Base-by-base conservation (phyloP, 306 rosid species). In the Citrullus mucosospermus region DNA sequence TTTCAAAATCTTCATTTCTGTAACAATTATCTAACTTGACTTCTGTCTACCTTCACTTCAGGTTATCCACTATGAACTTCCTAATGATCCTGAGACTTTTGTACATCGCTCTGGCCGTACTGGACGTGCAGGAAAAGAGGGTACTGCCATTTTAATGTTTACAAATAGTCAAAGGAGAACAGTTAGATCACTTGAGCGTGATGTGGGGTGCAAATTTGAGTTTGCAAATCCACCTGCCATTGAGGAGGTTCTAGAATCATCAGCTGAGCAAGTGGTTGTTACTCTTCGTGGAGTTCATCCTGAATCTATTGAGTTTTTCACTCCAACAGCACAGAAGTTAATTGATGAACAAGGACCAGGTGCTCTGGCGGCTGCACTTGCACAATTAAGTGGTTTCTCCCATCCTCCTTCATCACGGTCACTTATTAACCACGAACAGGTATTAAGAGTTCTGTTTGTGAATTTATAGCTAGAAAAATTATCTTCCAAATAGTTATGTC, bases 21-120 rank as follows among this genome's bases (percentile, higher is more conserved):
- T 55, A n/a, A 77, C 73, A 50, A 20, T 54, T 71, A 50, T 82
- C 71, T 77, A 78, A 53, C 44, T 13, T 51, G 48, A 41, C 74
- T 20, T 38, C 20, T 43, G 50, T 41, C 68, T 56, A 48, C 53
- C 16, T 51, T 79, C 76, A 84, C 78, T 80, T 77, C 88, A 95
- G 99, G 22, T 95, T 81, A 95, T 95, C 81, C 99, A 95, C 87
- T 95, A 95, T 60, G 99, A 95, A 77, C 98, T 96, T 85, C 99
- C 99, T 85, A 96, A 96, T 85, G 99, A 96, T 90, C 92, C 99
- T 4, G 99, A 96, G 86, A 96, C 99, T 65, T 96, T 96, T 68
- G 98, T 96, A 38, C 99, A 96, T 78, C 99, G 99, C 74, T 96
- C 99, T 80, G 99, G 99, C 44, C 98, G 99, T 77, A 96, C 99